Conservation (phyloP, 345 rosid genomes). For the Viola odorata region DNA sequence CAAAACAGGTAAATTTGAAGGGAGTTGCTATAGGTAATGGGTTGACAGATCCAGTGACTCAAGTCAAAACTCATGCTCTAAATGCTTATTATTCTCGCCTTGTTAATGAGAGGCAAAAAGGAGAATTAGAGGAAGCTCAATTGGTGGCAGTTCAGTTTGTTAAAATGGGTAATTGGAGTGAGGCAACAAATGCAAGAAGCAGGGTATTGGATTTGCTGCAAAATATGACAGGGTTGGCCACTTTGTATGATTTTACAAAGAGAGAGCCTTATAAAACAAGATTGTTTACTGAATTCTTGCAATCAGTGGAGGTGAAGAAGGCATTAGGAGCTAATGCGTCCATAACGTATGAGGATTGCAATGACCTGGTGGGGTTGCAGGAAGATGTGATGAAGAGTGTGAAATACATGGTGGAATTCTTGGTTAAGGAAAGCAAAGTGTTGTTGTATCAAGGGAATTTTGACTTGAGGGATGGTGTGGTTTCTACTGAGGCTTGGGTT, state of each 20-base stretch:
- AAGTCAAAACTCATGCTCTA: slow-evolving; percentile 47
- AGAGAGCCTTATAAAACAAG: slow-evolving; percentile 39
- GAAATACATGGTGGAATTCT: slow-evolving; percentile 57
- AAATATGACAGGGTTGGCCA: slow-evolving; percentile 72
- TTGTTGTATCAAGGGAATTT: slow-evolving; percentile 61
- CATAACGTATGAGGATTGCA: slow-evolving; percentile 45
- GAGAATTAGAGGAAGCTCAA: slow-evolving; percentile 51
- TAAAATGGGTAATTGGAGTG: slow-evolving; percentile 43
- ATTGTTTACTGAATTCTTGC: slow-evolving; percentile 37
- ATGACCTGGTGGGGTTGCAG: slow-evolving; percentile 31
- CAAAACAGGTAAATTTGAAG: slow-evolving; percentile 37
- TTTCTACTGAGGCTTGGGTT: slow-evolving; percentile 72
- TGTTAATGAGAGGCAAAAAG: slow-evolving; percentile 59
- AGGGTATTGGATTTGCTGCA: slow-evolving; percentile 31
- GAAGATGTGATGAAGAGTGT: slow-evolving; percentile 77
- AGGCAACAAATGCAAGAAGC: slow-evolving; percentile 48
- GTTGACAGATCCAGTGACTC: slow-evolving; percentile 60
- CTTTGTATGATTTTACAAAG: slow-evolving; percentile 47
- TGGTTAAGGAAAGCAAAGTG: slow-evolving; percentile 43
- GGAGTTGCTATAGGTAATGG: slow-evolving; percentile 86
- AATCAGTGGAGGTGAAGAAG: slow-evolving; percentile 35
- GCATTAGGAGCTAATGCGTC: slow-evolving; percentile 46
- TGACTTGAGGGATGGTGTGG: slow-evolving; percentile 64
- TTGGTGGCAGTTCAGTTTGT: slow-evolving; percentile 35
- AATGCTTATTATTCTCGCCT: slow-evolving; percentile 57